Conservation (phyloP, 169 alveolate species). For the Cyclospora cayetanensis region DNA sequence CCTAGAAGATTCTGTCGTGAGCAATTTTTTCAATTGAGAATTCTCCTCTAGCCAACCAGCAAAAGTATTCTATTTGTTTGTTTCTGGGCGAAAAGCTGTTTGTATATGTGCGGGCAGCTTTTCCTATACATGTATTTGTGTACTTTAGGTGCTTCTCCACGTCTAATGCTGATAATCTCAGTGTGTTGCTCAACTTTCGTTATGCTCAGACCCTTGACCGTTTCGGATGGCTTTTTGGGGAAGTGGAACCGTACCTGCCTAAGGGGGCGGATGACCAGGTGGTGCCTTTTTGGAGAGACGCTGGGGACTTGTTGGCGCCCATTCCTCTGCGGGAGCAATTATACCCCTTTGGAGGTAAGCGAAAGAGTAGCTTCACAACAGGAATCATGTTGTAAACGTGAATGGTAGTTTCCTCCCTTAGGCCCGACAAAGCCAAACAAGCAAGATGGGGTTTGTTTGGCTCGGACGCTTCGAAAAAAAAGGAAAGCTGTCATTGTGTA, state of each 20-base stretch:
- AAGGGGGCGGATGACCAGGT: constrained; percentile 5
- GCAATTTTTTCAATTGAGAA: too few relatives aligned
- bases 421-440: background rate
- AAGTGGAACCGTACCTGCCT: constrained; percentile 16
- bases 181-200: background rate
- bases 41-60: too few relatives aligned
- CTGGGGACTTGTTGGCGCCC: background rate
- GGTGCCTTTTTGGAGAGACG: constrained; percentile 16
- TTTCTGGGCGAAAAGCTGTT: background rate
- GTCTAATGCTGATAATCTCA: background rate
- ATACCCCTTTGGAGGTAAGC: constrained; percentile 66
- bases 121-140: background rate
- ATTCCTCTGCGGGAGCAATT: constrained; percentile 36
- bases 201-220: constrained; percentile 50
- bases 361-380: background rate
- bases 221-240: constrained; percentile 70
- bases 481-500: background rate
- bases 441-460: background rate
- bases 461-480: background rate
- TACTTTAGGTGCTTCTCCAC: background rate
- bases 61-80: too few relatives aligned
- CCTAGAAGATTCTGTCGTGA: too few relatives aligned
- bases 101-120: background rate
- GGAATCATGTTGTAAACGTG: background rate
- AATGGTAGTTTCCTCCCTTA: background rate